A percentile compares a stretch with the other conserved stretches of the same genome.
These are phyloP conservation scores for Kluyveromyces dobzhanskii DNA, from an alignment of 805 yeast genomes.

Conservation along the genomic window DNA sequence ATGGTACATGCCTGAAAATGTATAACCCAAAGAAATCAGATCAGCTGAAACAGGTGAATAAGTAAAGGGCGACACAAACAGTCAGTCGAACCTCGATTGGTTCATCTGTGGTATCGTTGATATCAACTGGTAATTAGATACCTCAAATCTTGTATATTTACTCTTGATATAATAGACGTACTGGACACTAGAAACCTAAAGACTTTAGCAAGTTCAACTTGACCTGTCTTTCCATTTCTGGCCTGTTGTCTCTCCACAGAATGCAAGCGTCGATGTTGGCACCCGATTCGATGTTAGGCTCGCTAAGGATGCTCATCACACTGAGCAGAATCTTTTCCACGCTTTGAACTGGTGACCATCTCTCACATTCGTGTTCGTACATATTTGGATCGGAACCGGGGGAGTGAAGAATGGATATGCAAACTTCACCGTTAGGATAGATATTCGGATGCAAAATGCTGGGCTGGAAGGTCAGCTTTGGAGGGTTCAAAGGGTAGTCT, in stretches of 20 bases:
- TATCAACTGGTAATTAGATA: too few species aligned
- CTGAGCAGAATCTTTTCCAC: constrained; percentile 92
- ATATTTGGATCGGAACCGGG: constrained; percentile 97
- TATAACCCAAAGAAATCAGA: too few species aligned
- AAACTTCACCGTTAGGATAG: constrained; percentile 90
- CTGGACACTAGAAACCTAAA: constrained; percentile 49
- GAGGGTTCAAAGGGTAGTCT: constrained; percentile 82
- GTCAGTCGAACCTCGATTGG: too few species aligned
- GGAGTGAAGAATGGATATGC: constrained; percentile 89
- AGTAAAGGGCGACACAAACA: too few species aligned
- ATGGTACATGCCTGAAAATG: too few species aligned
- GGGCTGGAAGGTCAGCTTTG: constrained; percentile 65
- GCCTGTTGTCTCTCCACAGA: constrained; percentile 82
- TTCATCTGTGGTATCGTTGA: too few species aligned
- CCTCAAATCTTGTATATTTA: too few species aligned
- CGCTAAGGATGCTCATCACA: constrained; percentile 94
- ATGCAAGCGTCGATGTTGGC: constrained; percentile 78
- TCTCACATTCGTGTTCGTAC: constrained; percentile 90
- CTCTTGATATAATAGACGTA: too few species aligned
- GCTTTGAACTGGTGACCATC: constrained; percentile 98
- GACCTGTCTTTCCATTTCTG: constrained; percentile 57
- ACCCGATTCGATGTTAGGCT: constrained; percentile 93
- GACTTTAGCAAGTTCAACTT: constrained; percentile 59
- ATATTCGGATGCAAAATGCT: constrained; percentile 89
- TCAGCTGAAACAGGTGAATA: too few species aligned